Base-by-base conservation (phyloP, 1,284 basidiomycete genomes). In the Peniophora sp. region DNA sequence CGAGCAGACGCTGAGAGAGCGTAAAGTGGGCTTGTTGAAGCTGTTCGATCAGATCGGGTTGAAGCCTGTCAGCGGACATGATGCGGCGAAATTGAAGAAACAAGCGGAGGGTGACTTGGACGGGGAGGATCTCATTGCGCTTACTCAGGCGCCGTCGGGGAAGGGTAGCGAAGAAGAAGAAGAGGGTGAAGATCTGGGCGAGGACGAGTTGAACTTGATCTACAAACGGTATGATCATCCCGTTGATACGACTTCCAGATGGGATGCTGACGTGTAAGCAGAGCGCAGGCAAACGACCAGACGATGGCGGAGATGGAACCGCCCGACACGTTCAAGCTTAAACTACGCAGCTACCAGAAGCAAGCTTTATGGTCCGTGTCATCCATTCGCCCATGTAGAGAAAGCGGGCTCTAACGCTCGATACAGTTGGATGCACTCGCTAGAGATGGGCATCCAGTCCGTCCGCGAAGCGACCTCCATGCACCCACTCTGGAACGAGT, bases 401-500 rank as follows among this genome's bases (percentile, higher is more conserved):
- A 36, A 10, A 10, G 10, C 34, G n/a, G 10, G 34, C 10, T 36
- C 34, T 36, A n/a, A n/a, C n/a, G n/a, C n/a, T n/a, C n/a, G n/a
- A n/a, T 41, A 20, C 57, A 91, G 90, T 39, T 99, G 96, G 95
- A 95, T 98, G 94, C 75, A 83, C 56, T 89, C 85, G 1, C 78
- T 95, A 57, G 96, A 97, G 68, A 80, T 75, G 0, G 88, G 85
- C 2, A 74, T 80, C 20, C 71, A 74, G 54, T 80, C 84, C 48
- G 84, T 85, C 17, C 79, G 90, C 47, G 82, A 90, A 58, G 75
- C 79, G 1, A 66, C 74, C 6, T 84, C 88, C 1, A 84, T 98
- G 74, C 92, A 99, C 68, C 96, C 96, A 0, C 68, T 99, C 10
- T 99, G 95, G 95, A 89, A 90, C 70, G 84, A 93, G 88, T 90